Base-by-base conservation (phyloP, 2,329 filamentous ascomycete species). In the Coniochaeta prunicola region DNA sequence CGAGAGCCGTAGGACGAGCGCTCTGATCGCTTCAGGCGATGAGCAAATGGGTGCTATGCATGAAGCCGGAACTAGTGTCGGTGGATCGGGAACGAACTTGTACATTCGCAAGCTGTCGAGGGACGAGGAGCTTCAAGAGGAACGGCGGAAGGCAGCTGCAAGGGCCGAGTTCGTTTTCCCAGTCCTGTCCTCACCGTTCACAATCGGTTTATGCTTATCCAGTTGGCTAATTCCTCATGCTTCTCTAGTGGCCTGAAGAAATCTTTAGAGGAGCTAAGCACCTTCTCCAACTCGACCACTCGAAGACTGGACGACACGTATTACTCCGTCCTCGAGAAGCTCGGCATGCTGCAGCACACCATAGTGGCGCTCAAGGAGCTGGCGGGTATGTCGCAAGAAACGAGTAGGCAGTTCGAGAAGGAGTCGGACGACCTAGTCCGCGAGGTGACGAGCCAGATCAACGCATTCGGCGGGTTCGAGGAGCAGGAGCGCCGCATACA, bases 271-370 rank as follows among this genome's bases (percentile, higher is more conserved):
- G 76, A 80, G 55, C 76, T 92, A 12, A 80, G 80, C 64, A 74
- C 79, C 33, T 80, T 86, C 69, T 88, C 88, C 24, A 79, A 84
- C 58, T 73, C 78, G 24, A 84, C 86, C 26, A 89, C 86, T 17
- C 79, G 81, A 61, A 81, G 81, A 34, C 81, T 93, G 45, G 89
- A 92, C 69, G 83, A 88, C 60, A 87, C 87, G 3, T 92, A 92
- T 73, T 89, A 89, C 63, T 82, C 84, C 0, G 81, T 92, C 10
- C 77, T 91, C 31, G 86, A 90, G 68, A 90, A 88, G 67, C 79
- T 89, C 55, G 80, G 80, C 56, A 71, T 79, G 1, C 75, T 92
- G 38, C 86, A 87, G 58, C 80, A 77, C 64, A 90, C 85, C 0
- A 81, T 92, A 40, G 70, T 77, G 6, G 81, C 80, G 2, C 75